phyloP scores from a whole-genome alignment of 192 early-diverging fungal genomes.

The Dispira parvispora region DNA sequence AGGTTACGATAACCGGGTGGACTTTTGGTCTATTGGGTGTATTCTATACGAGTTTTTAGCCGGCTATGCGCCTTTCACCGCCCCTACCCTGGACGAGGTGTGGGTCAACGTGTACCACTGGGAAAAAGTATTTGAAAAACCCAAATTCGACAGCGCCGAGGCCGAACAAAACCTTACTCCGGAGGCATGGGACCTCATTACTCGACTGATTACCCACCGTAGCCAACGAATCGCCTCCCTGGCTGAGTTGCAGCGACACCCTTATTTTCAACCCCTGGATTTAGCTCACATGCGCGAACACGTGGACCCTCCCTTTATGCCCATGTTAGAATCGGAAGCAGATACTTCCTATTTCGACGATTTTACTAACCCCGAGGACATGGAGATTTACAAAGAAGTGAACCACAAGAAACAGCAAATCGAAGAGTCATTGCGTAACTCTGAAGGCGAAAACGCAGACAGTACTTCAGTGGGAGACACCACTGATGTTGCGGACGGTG shows the following conservation, averaged over 20 bases:
- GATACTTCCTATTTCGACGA: conserved; percentile 80
- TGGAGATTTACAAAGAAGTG: conserved; percentile 41
- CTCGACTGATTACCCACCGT: conserved; percentile 32
- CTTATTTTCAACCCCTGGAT: conserved; percentile 40
- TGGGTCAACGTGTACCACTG: conserved; percentile 82
- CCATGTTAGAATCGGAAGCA: conserved; percentile 45
- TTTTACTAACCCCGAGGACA: conserved; percentile 43
- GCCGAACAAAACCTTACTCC: conserved; percentile 61
- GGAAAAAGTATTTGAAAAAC: conserved; percentile 55
- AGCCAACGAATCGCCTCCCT: conserved; percentile 29
- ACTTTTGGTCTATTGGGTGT: conserved; percentile 62
- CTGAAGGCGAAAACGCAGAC: not conserved
- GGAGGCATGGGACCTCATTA: conserved; percentile 63
- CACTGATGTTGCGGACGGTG: not conserved
- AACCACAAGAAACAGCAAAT: conserved; percentile 32
- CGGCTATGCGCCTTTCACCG: conserved; percentile 62
- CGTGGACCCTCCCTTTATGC: conserved; percentile 57
- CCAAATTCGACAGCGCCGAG: conserved; percentile 58
- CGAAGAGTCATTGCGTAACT: conserved; percentile 16
- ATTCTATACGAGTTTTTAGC: conserved; percentile 62
- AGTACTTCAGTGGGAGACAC: not conserved
- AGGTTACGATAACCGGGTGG: conserved; percentile 51
- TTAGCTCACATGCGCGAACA: conserved; percentile 37
- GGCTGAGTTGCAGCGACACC: conserved; percentile 36
- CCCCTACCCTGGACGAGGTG: conserved; percentile 43